Evolutionary conservation across 768 basidiomycete species (phyloP).

Genomic region (Russula virescens): DNA sequence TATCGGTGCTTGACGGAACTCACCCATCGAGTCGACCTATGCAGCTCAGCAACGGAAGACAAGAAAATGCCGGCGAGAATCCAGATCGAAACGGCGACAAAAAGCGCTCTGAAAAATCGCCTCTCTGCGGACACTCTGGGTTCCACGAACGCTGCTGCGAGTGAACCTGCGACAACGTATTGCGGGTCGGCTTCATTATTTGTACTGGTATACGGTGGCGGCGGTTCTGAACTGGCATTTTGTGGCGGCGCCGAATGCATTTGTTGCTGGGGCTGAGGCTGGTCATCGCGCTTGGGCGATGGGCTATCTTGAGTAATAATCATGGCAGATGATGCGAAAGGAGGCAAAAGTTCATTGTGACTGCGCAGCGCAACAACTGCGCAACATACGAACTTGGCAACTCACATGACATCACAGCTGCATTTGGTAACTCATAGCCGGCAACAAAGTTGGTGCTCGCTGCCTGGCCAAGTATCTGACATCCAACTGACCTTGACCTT

Average conservation of each 20-base stretch:
- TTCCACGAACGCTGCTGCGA: neutral
- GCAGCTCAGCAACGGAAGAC: slow-evolving; percentile 6
- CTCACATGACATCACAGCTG: no score
- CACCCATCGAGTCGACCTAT: slow-evolving; percentile 6
- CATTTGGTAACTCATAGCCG: no score
- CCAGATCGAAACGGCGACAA: slow-evolving; percentile 28
- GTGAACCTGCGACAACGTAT: neutral
- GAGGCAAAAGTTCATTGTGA: neutral
- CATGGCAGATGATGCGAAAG: neutral
- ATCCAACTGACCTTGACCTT: no score
- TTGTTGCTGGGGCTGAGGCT: neutral
- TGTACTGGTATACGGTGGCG: slow-evolving; percentile 11
- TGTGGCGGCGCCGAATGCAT: neutral
- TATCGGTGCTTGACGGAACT: slow-evolving; percentile 17
- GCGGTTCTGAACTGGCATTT: slow-evolving; percentile 1
- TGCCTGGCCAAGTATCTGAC: no score
- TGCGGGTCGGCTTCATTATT: slow-evolving; percentile 4
- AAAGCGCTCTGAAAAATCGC: slow-evolving; percentile 30
- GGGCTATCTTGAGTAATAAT: neutral
- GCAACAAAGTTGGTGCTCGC: no score
- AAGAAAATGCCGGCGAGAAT: slow-evolving; percentile 19
- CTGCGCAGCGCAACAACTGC: no score
- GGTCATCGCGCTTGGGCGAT: neutral
- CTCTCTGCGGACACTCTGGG: slow-evolving; percentile 6
- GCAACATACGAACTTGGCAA: no score